Evolutionary conservation across 176 grass and related monocot genomes (phyloP), one percentile per base, ranked within the genome.

Genomic region (Lolium perenne): DNA sequence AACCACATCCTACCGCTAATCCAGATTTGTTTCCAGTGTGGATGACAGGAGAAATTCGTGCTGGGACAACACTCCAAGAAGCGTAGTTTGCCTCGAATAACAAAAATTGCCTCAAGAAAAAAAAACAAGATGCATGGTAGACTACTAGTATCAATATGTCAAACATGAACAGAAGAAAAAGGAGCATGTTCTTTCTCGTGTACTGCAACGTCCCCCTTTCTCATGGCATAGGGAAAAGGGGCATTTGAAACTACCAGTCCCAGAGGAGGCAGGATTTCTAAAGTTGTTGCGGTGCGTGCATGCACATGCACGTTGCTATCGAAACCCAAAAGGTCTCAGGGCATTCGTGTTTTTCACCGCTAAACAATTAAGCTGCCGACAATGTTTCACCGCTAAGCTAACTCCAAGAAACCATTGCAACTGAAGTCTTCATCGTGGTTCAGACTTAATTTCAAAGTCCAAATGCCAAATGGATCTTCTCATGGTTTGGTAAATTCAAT

Each of bases 251-350:
- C 11, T 74, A 48, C 45, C n/a, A 8, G 49, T 41, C 49, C 46
- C 60, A 51, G 61, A 64, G 58, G 59, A 80, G 77, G 66, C 77
- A 86, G 85, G 77, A 81, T 32, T 73, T 80, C 48, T 60, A 59
- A 78, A 60, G 76, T 43, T 43, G 76, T 22, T 60, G 76, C 11
- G 74, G 50, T 55, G 74, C 74, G 49, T 55, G 74, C 49, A 76
- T 76, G 78, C 74, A 76, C 77, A 64, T 80, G 23, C 59, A 80
- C 43, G 78, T 80, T 76, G 74, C 74, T 20, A 55, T 76, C 74
- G 50, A 20, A 76, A 20, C 25, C 17, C 74, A 55, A 76, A 76
- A 76, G 50, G 74, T 76, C n/a, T 32, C 14, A 32, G 14, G 14
- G 14, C 14, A 76, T 53, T 15, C 14, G 4, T 83, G 69, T 74